Base-by-base conservation (phyloP, 441 rosid species). In the Mallotus repandus region DNA sequence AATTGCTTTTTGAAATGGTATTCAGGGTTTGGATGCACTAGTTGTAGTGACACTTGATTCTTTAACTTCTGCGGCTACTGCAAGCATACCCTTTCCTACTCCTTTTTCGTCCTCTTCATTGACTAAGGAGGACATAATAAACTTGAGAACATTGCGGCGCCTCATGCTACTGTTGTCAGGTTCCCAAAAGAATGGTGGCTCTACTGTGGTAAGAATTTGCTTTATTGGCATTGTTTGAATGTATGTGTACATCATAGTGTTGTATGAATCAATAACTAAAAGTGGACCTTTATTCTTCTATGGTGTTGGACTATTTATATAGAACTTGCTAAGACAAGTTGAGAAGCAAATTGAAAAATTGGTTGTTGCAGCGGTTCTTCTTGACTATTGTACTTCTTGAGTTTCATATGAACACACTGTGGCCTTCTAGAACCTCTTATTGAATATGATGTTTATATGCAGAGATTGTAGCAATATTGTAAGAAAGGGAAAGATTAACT, bases 21-120 rank as follows among this genome's bases (percentile, higher is more conserved):
- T 71, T 57, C 85, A 95, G 99, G 99, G 99, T 63, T 71, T 95
- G 83, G 99, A 95, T 84, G 97, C 99, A 72, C 88, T 88, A 73
- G 97, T 97, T 73, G 78, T 92, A 75, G 97, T 96, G 66, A 85
- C 95, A 48, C 68, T 93, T 69, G 87, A 91, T 75, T 89, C 88
- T 54, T 74, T 93, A 62, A 79, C 87, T 70, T 88, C 86, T 59
- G 78, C 61, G 16, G 86, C 90, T 70, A 68, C 77, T 12, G 22
- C 87, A 74, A 79, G 68, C 71, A 68, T 81, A 71, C 92, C 92
- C 29, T 86, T 90, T 79, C 68, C 79, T 71, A 72, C 80, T 70
- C 80, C 87, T 78, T 62, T 69, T 69, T 78, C 88, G 45, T 64
- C 53, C 64, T 81, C 88, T 62, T 77, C 85, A 38, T 79, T 92